Base-by-base conservation (phyloP, 2,329 filamentous ascomycete species). In the Diaporthe destruens region DNA sequence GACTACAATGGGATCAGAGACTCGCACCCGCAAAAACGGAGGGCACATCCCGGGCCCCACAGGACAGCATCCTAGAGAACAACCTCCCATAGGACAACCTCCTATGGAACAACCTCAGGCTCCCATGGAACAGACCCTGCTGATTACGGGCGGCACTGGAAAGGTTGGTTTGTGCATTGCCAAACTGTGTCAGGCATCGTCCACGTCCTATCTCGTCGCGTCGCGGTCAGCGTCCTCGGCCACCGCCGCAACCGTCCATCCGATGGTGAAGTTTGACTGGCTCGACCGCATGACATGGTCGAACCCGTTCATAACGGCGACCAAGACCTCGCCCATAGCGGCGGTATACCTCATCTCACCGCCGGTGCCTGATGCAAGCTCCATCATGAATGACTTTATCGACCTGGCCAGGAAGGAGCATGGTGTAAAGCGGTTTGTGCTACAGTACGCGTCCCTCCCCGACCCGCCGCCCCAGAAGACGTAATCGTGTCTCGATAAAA, bases 141-240 rank as follows among this genome's bases (percentile, higher is more conserved):
- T 87, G 51, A 76, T 87, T 9, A 77, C 82, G 2, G 85, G 85
- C 57, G 85, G 85, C 55, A 85, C 82, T 0, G 85, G 85, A 71
- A 86, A 85, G 61, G 80, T 85, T 1, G 81, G 82, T 54, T 78
- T 78, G n/a, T 81, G 82, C 42, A 77, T 87, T 42, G 81, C 81
- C 51, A 72, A 75, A 20, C 79, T 83, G 4, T 80, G 86, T 18
- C 75, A 79, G 4, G 67, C 75, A 11, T 76, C 77, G 14, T 74
- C 74, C 25, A 75, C 80, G 51, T 78, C 79, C 6, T 76, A 80
- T 55, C 74, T 85, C 29, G 69, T 85, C 14, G 83, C 83, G 9
- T 85, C 84, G 25, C 82, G 84, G 5, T 80, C 80, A 7, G 44
- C 68, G 4, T 47, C 69, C n/a, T 80, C 78, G 23, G 72, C 73